Evolutionary conservation across 2,329 filamentous ascomycete genomes (phyloP).

Genomic region (Fusarium xylarioides): DNA sequence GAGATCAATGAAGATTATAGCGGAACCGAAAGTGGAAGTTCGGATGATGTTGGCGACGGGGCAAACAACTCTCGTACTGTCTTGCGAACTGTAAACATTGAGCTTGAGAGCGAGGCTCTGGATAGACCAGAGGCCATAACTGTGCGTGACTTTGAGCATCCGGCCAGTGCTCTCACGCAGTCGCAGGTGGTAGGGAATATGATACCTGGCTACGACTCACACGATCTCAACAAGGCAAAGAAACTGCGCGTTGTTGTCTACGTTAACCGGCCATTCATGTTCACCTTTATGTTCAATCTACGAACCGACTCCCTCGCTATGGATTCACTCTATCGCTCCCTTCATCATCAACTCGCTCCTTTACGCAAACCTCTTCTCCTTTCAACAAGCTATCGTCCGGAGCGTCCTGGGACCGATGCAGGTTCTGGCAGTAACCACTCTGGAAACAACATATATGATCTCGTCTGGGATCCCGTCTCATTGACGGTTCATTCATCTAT

Average conservation of each 20-base stretch:
- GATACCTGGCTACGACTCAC: constrained; percentile 48
- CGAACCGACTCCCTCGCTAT: constrained; percentile 67
- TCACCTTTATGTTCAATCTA: constrained; percentile 73
- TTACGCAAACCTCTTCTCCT: constrained; percentile 64
- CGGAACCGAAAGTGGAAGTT: constrained; percentile 45
- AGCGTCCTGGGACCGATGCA: constrained; percentile 49
- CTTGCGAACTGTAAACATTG: constrained; percentile 73
- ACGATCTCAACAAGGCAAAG: constrained; percentile 63
- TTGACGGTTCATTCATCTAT: constrained; percentile 70
- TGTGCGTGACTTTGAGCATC: constrained; percentile 55
- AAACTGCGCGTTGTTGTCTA: constrained; percentile 77
- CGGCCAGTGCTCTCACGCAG: constrained; percentile 45
- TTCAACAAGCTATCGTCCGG: constrained; percentile 66
- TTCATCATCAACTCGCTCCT: constrained; percentile 69
- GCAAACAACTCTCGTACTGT: constrained; percentile 64
- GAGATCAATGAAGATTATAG: constrained; percentile 62
- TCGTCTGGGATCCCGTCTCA: constrained; percentile 67
- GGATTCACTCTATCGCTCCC: constrained; percentile 64
- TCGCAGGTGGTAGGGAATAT: constrained; percentile 49
- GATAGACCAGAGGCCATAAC: constrained; percentile 56
- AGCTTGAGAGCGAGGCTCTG: constrained; percentile 59
- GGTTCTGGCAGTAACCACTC: constrained; percentile 35
- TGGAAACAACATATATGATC: constrained; percentile 62
- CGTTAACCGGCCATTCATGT: constrained; percentile 78
- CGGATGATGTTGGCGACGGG: constrained; percentile 44